Evolutionary conservation across 768 basidiomycete genomes (phyloP).

Genomic region (Boletus reticulatus): DNA sequence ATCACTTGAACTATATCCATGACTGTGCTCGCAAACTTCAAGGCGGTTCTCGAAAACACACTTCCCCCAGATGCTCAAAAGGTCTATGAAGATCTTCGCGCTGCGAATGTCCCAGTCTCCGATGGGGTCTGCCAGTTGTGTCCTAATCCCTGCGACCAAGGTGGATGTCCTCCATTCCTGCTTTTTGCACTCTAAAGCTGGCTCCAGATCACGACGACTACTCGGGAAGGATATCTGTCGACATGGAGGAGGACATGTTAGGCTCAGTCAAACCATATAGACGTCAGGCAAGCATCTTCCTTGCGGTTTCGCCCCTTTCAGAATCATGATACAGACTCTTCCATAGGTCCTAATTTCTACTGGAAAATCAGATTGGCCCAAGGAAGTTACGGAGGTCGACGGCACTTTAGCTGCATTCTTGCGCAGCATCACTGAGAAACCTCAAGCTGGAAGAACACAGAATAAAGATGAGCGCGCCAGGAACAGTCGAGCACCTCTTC

Average conservation of each 20-base stretch:
- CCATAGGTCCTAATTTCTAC: constrained; percentile 83
- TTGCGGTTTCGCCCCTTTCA: neutral
- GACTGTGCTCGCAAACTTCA: constrained; percentile 27
- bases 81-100: constrained; percentile 50
- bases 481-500: constrained; percentile 10
- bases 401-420: constrained; percentile 70
- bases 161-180: constrained; percentile 33
- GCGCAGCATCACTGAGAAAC: constrained; percentile 20
- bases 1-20: constrained; percentile 8
- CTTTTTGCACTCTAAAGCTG: constrained; percentile 22
- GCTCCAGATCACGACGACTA: constrained; percentile 69
- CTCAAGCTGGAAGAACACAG: constrained; percentile 2
- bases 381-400: constrained; percentile 69
- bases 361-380: constrained; percentile 85
- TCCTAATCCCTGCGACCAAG: constrained; percentile 74
- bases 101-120: constrained; percentile 62
- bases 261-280: constrained; percentile 83
- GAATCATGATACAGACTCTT: neutral
- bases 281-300: constrained; percentile 58
- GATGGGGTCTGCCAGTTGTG: constrained; percentile 70
- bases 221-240: constrained; percentile 69
- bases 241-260: constrained; percentile 79
- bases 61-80: constrained; percentile 35
- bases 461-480: neutral
- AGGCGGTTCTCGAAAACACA: constrained; percentile 12